Percentiles rank a stretch among this genome's conserved stretches.
phyloP scores from a whole-genome alignment of 176 grass and related monocot species.

The Chrysopogon serrulatus region DNA sequence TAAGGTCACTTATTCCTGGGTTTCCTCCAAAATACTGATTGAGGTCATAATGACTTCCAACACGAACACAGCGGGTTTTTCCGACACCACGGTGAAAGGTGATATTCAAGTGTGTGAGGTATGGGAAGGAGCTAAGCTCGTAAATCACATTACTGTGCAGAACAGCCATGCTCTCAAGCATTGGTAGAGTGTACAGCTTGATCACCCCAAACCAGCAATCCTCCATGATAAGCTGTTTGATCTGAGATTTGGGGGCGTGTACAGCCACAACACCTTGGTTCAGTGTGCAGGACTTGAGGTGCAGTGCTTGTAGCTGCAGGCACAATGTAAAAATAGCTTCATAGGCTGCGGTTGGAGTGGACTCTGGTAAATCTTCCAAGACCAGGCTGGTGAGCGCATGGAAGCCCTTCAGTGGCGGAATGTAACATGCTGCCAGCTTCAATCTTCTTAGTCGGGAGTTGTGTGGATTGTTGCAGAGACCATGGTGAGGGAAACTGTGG shows the following conservation, averaged over 20 bases:
- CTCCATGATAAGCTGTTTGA: not conserved
- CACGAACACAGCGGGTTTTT: not conserved
- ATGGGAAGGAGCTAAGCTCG: not conserved
- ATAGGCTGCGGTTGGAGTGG: not conserved
- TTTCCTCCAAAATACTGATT: not conserved
- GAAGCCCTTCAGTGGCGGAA: constrained; percentile 1
- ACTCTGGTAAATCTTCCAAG: not conserved
- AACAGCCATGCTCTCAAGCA: constrained; percentile 8
- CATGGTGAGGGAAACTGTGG: constrained; percentile 10
- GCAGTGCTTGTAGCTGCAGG: constrained; percentile 22
- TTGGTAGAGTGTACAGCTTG: constrained; percentile 2
- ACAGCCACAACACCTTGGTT: not conserved
- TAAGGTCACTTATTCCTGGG: not conserved
- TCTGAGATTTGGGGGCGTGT: not conserved
- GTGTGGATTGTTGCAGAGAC: not conserved
- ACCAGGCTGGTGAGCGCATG: not conserved
- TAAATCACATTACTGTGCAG: not conserved
- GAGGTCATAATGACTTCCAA: not conserved
- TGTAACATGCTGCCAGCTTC: not conserved
- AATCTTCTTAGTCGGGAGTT: constrained; percentile 10
- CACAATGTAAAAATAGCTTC: not conserved
- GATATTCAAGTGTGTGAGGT: not conserved
- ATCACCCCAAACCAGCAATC: not conserved
- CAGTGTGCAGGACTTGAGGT: not conserved
- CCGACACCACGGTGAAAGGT: not conserved